These are phyloP conservation scores for Margaritispora aquatica DNA, from an alignment of 495 filamentous ascomycete genomes.

Conservation along the genomic window DNA sequence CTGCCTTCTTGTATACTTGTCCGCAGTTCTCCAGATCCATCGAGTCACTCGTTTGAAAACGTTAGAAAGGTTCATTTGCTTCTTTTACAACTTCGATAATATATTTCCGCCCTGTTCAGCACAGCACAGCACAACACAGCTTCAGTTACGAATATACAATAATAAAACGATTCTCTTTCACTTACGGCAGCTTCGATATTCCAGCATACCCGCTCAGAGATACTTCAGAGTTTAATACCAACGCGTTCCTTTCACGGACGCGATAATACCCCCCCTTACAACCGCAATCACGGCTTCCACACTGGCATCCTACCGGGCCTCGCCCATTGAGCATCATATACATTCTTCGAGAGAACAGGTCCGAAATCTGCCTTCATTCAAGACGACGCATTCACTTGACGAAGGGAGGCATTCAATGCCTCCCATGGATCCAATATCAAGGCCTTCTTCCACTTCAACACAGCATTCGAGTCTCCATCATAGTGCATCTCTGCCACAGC, in stretches of 20 bases:
- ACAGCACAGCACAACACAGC: background rate
- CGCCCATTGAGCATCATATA: slow-evolving; percentile 51
- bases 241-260: slow-evolving; percentile 17
- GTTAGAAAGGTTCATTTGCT: slow-evolving; percentile 12
- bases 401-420: slow-evolving; percentile 35
- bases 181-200: background rate
- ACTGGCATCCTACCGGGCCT: slow-evolving; percentile 39
- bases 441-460: slow-evolving; percentile 41
- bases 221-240: background rate
- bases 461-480: slow-evolving; percentile 28
- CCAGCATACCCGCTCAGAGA: slow-evolving; percentile 6
- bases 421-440: slow-evolving; percentile 38
- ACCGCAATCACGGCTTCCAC: slow-evolving; percentile 31
- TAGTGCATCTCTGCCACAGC: slow-evolving; percentile 36
- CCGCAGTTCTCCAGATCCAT: slow-evolving; percentile 10
- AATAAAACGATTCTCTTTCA: slow-evolving; percentile 11
- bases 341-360: slow-evolving; percentile 37
- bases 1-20: slow-evolving; percentile 19
- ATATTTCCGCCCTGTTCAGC: background rate
- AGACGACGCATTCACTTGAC: slow-evolving; percentile 30
- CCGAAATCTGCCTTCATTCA: slow-evolving; percentile 31
- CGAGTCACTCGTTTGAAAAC: slow-evolving; percentile 25
- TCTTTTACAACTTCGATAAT: slow-evolving; percentile 13
- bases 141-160: slow-evolving; percentile 10
- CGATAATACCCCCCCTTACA: slow-evolving; percentile 15